Evolutionary conservation across 2,329 filamentous ascomycete genomes (phyloP).

Genomic region (Nemania bipapillata): DNA sequence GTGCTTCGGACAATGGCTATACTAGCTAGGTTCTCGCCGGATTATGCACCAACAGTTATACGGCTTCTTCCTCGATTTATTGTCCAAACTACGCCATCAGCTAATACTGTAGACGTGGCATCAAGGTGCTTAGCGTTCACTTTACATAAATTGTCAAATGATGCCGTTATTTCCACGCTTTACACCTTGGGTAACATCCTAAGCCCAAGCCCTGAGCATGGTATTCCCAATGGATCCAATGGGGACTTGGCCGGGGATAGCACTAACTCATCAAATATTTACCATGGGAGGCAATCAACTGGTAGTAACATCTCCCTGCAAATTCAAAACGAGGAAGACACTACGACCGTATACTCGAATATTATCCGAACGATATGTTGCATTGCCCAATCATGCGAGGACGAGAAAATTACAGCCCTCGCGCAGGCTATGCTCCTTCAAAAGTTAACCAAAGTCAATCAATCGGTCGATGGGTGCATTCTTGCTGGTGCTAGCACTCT

Average conservation of each 20-base stretch:
- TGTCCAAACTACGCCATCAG: conserved; percentile 80
- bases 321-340: conserved; percentile 80
- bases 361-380: conserved; percentile 95
- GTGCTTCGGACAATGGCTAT: conserved; percentile 85
- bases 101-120: conserved; percentile 76
- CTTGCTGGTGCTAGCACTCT: conserved; percentile 83
- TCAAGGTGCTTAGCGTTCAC: conserved; percentile 86
- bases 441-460: conserved; percentile 87
- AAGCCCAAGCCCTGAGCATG: conserved; percentile 73
- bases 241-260: conserved; percentile 56
- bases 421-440: conserved; percentile 97
- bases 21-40: conserved; percentile 77
- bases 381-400: conserved; percentile 82
- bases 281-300: conserved; percentile 67
- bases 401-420: conserved; percentile 91
- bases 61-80: conserved; percentile 86
- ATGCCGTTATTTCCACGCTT: conserved; percentile 91
- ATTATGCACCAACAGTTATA: conserved; percentile 78
- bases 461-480: conserved; percentile 83
- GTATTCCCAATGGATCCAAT: conserved; percentile 64
- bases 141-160: conserved; percentile 83
- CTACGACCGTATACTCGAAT: conserved; percentile 79
- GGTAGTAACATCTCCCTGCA: conserved; percentile 84
- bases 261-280: conserved; percentile 57
- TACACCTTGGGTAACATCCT: conserved; percentile 97